Conservation (phyloP, 1,284 basidiomycete species). For the Trametes hirsuta region DNA sequence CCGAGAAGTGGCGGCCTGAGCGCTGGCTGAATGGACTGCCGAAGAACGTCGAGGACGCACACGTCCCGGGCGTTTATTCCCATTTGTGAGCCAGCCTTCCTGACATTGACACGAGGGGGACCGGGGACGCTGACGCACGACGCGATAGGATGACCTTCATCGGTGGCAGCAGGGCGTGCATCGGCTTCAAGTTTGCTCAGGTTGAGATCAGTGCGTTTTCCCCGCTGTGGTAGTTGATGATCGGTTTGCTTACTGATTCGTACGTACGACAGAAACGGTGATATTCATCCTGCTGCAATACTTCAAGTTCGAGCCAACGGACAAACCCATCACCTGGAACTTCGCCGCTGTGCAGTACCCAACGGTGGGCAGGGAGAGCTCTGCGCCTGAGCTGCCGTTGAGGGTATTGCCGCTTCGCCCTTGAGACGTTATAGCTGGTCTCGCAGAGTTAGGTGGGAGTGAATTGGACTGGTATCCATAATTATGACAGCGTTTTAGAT, state of each 20-base stretch:
- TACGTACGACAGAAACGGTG: constrained; percentile 16
- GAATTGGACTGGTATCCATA: no score
- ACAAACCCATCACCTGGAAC: constrained; percentile 25
- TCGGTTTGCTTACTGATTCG: neutral
- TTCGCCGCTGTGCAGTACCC: constrained; percentile 23
- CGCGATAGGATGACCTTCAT: constrained; percentile 38
- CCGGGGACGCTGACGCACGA: no score
- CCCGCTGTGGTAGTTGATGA: neutral
- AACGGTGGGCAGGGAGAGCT: constrained; percentile 16
- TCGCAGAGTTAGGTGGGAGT: no score
- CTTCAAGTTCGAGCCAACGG: constrained; percentile 22
- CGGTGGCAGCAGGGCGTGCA: constrained; percentile 36
- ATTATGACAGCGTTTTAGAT: no score
- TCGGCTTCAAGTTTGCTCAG: constrained; percentile 31
- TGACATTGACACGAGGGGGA: neutral
- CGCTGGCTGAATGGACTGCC: constrained; percentile 32
- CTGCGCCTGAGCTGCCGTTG: constrained; percentile 18
- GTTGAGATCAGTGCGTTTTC: constrained; percentile 26
- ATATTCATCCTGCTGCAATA: constrained; percentile 20
- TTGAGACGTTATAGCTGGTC: neutral
- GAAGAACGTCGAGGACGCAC: constrained; percentile 18
- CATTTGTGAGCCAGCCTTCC: constrained; percentile 21
- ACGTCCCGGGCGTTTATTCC: constrained; percentile 29
- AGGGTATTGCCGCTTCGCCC: constrained; percentile 9
- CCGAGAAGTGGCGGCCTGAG: constrained; percentile 48